A percentile compares a stretch with the other conserved stretches of the same genome.
Evolutionary conservation across 2,329 filamentous ascomycete genomes (phyloP).

Genomic region (Apiospora pterosperma): DNA sequence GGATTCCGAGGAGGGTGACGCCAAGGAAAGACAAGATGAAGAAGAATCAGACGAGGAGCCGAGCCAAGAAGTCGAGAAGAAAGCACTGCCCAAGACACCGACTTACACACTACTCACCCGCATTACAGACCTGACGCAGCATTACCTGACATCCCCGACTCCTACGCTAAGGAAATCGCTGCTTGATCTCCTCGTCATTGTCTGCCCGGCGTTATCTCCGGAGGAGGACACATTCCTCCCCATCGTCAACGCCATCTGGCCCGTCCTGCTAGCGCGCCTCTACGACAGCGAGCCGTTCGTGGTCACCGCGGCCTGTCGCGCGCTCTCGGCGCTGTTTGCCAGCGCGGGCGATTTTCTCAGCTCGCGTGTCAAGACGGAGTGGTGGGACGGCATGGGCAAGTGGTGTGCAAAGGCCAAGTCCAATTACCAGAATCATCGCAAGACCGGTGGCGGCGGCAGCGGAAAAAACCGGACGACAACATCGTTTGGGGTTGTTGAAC

Average conservation of each 20-base stretch:
- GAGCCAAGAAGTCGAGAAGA: constrained; percentile 38
- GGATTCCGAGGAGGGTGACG: constrained; percentile 20
- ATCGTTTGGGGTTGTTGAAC: constrained; percentile 5
- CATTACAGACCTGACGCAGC: constrained; percentile 80
- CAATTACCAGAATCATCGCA: not conserved
- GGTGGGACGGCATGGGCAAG: constrained; percentile 51
- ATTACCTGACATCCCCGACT: constrained; percentile 85
- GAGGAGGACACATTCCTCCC: constrained; percentile 85
- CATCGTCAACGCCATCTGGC: constrained; percentile 88
- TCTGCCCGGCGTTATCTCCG: constrained; percentile 66
- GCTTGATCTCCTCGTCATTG: constrained; percentile 70
- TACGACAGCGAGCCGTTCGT: constrained; percentile 68
- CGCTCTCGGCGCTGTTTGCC: constrained; percentile 65
- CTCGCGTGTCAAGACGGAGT: constrained; percentile 71
- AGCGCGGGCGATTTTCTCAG: constrained; percentile 78
- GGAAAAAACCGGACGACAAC: not conserved
- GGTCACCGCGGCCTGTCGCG: constrained; percentile 64
- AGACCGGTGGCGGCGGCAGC: not conserved
- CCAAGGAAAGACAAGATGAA: constrained; percentile 21
- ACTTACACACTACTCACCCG: constrained; percentile 78
- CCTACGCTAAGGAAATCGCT: constrained; percentile 75
- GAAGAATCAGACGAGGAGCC: constrained; percentile 34
- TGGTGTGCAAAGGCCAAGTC: constrained; percentile 47
- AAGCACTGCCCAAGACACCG: constrained; percentile 65
- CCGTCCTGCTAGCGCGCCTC: constrained; percentile 67